Percentiles rank a stretch among this genome's conserved stretches.
Conservation (phyloP, 345 rosid genomes). For the Orychophragmus violaceus region DNA sequence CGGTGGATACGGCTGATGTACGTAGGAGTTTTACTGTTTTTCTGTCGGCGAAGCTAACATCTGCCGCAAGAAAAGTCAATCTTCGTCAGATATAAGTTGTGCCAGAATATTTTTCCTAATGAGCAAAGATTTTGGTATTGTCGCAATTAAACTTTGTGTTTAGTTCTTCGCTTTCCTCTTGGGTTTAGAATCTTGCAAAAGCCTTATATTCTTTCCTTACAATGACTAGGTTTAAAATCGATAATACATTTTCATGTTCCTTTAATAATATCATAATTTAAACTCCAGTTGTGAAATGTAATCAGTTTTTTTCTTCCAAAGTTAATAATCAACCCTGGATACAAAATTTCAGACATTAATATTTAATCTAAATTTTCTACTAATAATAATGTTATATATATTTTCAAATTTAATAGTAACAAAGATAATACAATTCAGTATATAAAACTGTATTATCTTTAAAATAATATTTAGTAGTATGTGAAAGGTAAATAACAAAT, state of each 20-base stretch:
- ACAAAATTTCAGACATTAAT: too few species aligned
- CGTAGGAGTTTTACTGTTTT: conserved; percentile 40
- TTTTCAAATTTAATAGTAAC: too few species aligned
- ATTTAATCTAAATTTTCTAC: too few species aligned
- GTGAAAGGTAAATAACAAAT: too few species aligned
- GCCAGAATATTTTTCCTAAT: background rate
- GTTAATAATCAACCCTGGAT: too few species aligned
- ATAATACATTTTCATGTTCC: background rate
- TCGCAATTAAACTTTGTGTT: conserved; percentile 8
- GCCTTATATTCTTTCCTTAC: conserved; percentile 5
- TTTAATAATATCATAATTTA: background rate
- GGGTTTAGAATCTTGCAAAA: conserved; percentile 18
- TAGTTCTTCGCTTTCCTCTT: conserved; percentile 18
- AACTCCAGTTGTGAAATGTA: background rate
- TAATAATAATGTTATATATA: too few species aligned
- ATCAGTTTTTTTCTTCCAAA: background rate
- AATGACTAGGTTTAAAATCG: background rate
- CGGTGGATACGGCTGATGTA: conserved; percentile 31
- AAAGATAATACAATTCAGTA: too few species aligned
- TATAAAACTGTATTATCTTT: too few species aligned
- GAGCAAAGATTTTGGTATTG: conserved; percentile 23
- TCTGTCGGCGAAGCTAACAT: conserved; percentile 43
- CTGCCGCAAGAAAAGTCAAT: background rate
- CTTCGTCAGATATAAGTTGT: background rate
- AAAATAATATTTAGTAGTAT: too few species aligned